These are phyloP conservation scores for Scenedesmus sp. DNA, from an alignment of 163 green algal genomes.

Conservation along the genomic window DNA sequence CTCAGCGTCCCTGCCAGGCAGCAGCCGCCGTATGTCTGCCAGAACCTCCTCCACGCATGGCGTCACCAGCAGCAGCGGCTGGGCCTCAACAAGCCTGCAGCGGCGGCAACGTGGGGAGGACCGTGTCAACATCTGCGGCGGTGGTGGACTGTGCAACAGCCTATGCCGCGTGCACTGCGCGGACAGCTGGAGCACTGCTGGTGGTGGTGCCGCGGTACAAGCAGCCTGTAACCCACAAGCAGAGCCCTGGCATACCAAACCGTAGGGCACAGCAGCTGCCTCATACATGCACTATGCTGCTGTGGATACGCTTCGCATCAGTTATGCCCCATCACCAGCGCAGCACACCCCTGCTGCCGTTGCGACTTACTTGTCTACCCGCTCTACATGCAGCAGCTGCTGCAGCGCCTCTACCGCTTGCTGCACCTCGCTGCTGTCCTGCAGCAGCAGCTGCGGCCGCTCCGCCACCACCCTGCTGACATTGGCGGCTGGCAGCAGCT, in stretches of 20 bases:
- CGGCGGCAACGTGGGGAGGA: background rate
- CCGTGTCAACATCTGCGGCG: background rate
- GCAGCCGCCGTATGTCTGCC: slow-evolving; percentile 14
- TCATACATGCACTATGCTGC: no score
- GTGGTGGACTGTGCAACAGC: background rate
- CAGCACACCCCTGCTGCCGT: background rate
- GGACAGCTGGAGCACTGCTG: no score
- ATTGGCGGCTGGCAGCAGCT: slow-evolving; percentile 37
- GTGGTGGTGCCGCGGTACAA: no score
- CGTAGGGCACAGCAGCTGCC: no score
- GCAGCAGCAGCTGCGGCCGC: slow-evolving; percentile 42
- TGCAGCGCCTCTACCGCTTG: background rate
- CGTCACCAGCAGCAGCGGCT: slow-evolving; percentile 33
- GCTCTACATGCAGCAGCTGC: slow-evolving; percentile 10
- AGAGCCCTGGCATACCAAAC: no score
- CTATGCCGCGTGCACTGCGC: no score
- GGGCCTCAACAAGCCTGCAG: slow-evolving; percentile 22
- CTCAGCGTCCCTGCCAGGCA: slow-evolving; percentile 8
- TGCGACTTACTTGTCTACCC: slow-evolving; percentile 17
- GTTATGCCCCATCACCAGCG: no score
- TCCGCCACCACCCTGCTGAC: slow-evolving; percentile 10
- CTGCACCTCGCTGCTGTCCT: slow-evolving; percentile 15
- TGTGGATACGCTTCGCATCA: no score
- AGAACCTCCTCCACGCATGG: slow-evolving; percentile 35
- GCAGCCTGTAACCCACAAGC: no score